A percentile compares a stretch with the other conserved stretches of the same genome.
Conservation (phyloP, 2,329 filamentous ascomycete species). For the Ophiosphaerella herpotricha region DNA sequence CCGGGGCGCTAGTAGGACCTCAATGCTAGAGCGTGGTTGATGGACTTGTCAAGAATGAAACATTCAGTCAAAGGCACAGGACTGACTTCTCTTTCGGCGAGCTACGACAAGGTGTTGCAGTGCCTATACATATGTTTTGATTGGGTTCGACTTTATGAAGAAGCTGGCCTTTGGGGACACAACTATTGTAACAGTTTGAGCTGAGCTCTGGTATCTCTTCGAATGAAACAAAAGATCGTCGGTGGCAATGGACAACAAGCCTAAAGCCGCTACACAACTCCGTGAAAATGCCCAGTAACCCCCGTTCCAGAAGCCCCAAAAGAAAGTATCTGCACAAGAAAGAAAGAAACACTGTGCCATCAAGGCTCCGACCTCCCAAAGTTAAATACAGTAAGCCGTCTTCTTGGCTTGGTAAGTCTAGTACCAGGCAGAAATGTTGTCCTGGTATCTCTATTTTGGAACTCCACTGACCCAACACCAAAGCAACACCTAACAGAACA, state of each 20-base stretch:
- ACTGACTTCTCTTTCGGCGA: conserved; percentile 10
- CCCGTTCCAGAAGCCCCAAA: conserved; percentile 12
- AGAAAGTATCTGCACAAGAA: conserved; percentile 21
- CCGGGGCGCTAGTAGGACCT: conserved; percentile 1
- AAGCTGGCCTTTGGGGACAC: conserved; percentile 23
- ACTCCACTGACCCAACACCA: conserved; percentile 25
- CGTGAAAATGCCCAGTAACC: conserved; percentile 26
- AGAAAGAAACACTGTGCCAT: conserved; percentile 28
- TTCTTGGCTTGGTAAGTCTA: conserved; percentile 28
- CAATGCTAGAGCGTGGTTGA: background rate
- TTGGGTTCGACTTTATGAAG: conserved; percentile 15
- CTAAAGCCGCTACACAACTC: conserved; percentile 19
- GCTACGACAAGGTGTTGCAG: conserved; percentile 14
- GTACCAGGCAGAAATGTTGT: conserved; percentile 14
- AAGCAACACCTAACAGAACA: conserved; percentile 35
- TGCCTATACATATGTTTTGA: conserved; percentile 20
- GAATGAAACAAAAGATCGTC: conserved; percentile 32
- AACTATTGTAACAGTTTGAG: conserved; percentile 42
- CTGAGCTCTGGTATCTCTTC: conserved; percentile 46
- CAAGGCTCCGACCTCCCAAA: conserved; percentile 34
- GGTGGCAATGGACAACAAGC: conserved; percentile 21
- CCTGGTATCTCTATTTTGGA: conserved; percentile 39
- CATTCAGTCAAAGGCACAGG: background rate
- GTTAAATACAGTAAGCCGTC: conserved; percentile 38
- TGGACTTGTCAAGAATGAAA: background rate